Conservation (phyloP, 306 rosid genomes). For the Citrullus colocynthis region DNA sequence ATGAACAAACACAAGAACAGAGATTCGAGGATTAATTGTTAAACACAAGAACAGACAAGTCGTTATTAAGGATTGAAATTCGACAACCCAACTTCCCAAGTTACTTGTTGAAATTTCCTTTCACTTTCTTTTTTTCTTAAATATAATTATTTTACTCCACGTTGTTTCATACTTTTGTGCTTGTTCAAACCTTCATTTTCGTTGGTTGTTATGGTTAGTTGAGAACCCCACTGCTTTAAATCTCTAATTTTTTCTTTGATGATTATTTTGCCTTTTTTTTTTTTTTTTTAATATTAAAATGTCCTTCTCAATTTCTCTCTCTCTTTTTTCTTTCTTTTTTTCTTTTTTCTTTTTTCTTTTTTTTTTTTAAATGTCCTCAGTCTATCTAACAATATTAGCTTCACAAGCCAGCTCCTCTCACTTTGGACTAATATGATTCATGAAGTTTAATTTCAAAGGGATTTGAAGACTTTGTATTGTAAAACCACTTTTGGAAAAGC, state of each 20-base stretch:
- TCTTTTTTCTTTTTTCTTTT: not conserved
- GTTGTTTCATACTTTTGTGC: not conserved
- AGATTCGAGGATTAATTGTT: not conserved
- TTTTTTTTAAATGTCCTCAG: not conserved
- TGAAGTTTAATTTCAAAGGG: not conserved
- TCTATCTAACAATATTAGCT: not conserved
- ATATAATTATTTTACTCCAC: not conserved
- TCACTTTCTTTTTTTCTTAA: not conserved
- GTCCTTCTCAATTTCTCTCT: no score
- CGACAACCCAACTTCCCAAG: not conserved
- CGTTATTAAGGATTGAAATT: constrained; percentile 3
- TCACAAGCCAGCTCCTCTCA: not conserved
- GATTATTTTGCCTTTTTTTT: not conserved
- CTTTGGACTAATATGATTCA: not conserved
- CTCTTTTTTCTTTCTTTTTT: not conserved
- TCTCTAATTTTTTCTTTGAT: not conserved
- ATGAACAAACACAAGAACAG: not conserved
- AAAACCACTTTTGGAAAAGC: not conserved
- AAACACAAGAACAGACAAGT: not conserved
- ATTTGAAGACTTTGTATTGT: not conserved
- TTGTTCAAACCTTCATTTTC: constrained; percentile 30
- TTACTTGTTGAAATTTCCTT: not conserved
- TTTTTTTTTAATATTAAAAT: no score
- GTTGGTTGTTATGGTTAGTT: constrained; percentile 35
- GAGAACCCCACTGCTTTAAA: constrained; percentile 1